Base-by-base conservation (phyloP, 108 stramenopile species). In the Nitzschia sp. region DNA sequence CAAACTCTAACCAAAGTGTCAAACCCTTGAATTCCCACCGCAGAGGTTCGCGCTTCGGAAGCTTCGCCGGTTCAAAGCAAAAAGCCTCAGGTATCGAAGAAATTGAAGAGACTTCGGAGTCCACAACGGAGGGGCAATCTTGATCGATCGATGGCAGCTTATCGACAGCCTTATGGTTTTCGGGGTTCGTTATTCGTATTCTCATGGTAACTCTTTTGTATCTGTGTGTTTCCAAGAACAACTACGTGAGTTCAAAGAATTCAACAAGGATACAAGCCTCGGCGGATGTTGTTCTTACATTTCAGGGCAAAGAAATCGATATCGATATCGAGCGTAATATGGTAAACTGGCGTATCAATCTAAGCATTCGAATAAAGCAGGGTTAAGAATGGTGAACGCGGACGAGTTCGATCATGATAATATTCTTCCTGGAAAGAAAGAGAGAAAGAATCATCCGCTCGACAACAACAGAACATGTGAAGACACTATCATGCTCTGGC, bases 21-120 rank as follows among this genome's bases (percentile, higher is more conserved):
- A 81, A 53, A 21, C 80, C 80, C 31, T 76, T 66, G 66, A 78
- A 81, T 66, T 76, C 73, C 80, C 80, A 81, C 64, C 78, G 72
- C 28, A 81, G 77, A 31, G 64, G 64, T 32, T 22, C 29, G 48
- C 64, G 64, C 9, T 26, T 29, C 38, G 33, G 36, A 11, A 21
- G 23, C 8, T 17, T 5, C 55, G 3, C 3, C 28, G 28, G 30
- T 15, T 57, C 55, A 27, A 41, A 41, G 6, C 9, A 6, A 6
- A 41, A 41, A 9, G 22, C 17, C 22, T 29, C 28, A 22, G 31
- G 55, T 13, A 32, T 57, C 15, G 28, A 57, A 33, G 33, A 11
- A 29, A 62, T 33, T 9, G 41, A 45, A 21, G 60, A 41, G 6
- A 62, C 38, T 41, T 62, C 60, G 31, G 60, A 62, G 4, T 62